These are phyloP conservation scores for Candolleomyces aberdarensis DNA, from an alignment of 768 basidiomycete genomes.

Conservation along the genomic window DNA sequence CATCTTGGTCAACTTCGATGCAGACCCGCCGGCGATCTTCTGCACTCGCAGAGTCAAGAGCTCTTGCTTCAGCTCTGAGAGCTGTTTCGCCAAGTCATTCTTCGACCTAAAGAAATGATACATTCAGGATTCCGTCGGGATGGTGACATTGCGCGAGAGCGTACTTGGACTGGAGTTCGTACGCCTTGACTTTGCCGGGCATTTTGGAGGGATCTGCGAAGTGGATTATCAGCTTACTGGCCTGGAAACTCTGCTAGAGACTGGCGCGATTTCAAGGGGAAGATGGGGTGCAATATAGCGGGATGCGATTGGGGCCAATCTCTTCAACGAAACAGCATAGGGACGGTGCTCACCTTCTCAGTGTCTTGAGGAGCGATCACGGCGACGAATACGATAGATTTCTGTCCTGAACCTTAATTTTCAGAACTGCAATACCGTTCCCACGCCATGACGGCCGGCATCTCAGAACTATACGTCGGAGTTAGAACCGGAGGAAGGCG, in stretches of 20 bases:
- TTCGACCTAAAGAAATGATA: conserved; percentile 65
- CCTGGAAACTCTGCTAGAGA: conserved; percentile 3
- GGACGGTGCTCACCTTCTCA: conserved; percentile 39
- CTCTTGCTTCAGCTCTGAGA: conserved; percentile 92
- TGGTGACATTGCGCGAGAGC: conserved; percentile 21
- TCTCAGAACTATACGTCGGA: not conserved
- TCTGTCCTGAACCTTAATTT: conserved; percentile 44
- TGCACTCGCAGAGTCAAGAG: conserved; percentile 92
- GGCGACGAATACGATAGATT: conserved; percentile 22
- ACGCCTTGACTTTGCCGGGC: conserved; percentile 93
- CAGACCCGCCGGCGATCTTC: conserved; percentile 95
- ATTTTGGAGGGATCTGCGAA: conserved; percentile 48
- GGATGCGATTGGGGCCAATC: not conserved
- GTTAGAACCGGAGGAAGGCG: not conserved
- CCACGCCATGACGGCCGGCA: conserved; percentile 23
- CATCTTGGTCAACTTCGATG: conserved; percentile 97
- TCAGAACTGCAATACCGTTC: conserved; percentile 41
- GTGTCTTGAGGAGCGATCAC: conserved; percentile 38
- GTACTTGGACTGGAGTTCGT: conserved; percentile 95
- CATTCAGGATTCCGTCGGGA: conserved; percentile 12
- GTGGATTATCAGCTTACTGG: conserved; percentile 9
- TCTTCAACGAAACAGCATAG: conserved; percentile 8
- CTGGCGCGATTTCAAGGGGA: not conserved
- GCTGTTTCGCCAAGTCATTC: conserved; percentile 94
- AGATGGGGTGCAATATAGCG: not conserved